Evolutionary conservation across 805 yeast species (phyloP).

Genomic region (Kuraishia capsulata): DNA sequence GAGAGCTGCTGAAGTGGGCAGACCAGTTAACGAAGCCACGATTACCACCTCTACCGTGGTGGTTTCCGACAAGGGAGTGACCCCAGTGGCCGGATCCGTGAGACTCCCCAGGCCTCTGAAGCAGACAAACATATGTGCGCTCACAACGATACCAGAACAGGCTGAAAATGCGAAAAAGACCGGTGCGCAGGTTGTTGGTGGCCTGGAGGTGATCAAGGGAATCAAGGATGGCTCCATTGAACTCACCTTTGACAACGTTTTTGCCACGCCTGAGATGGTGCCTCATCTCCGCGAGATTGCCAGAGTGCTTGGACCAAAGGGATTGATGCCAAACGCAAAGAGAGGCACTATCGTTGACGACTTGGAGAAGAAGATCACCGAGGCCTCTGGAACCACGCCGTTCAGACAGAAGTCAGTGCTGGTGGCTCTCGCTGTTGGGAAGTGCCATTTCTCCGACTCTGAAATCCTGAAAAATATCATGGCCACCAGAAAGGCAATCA

Average conservation of each 20-base stretch:
- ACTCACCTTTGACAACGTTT: conserved; percentile 61
- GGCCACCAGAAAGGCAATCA: conserved; percentile 56
- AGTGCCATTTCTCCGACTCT: conserved; percentile 66
- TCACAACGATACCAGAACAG: conserved; percentile 49
- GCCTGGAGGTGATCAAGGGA: conserved; percentile 54
- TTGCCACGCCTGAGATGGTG: conserved; percentile 78
- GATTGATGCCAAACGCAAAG: conserved; percentile 80
- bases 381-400: conserved; percentile 58
- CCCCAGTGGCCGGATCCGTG: conserved; percentile 64
- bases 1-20: conserved; percentile 88
- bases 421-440: conserved; percentile 64
- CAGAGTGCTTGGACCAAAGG: conserved; percentile 79
- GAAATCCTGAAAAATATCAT: conserved; percentile 66
- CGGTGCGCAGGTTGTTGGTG: conserved; percentile 67
- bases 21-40: conserved; percentile 61
- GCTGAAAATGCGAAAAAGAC: conserved; percentile 43
- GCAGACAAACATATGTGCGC: conserved; percentile 55
- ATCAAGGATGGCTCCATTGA: conserved; percentile 41
- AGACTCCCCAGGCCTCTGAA: conserved; percentile 66
- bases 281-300: conserved; percentile 59
- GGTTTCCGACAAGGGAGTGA: conserved; percentile 68
- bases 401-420: conserved; percentile 65
- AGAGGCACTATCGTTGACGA: conserved; percentile 80
- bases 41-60: conserved; percentile 57
- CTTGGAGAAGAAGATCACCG: conserved; percentile 39